Conservation (phyloP, 495 filamentous ascomycete species). For the Trichoderma orchidacearum region DNA sequence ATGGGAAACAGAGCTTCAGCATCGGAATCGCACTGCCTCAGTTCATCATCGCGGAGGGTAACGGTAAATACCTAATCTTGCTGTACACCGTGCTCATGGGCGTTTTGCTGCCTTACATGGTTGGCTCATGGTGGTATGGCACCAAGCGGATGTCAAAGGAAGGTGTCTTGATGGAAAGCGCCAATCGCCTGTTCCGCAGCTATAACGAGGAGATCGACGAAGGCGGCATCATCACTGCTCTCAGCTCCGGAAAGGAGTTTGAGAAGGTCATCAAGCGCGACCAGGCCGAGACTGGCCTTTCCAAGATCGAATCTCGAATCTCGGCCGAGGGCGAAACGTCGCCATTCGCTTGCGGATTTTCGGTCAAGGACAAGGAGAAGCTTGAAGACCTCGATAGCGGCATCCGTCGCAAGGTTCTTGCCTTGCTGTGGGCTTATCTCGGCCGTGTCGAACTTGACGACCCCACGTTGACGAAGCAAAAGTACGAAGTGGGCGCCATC, state of each 20-base stretch:
- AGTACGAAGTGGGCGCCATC: conserved; percentile 68
- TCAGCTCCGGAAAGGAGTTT: conserved; percentile 77
- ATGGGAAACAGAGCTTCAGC: conserved; percentile 95
- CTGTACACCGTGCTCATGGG: conserved; percentile 80
- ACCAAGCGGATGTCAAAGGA: conserved; percentile 86
- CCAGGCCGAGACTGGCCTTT: conserved; percentile 58
- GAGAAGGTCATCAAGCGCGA: conserved; percentile 51
- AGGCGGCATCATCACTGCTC: conserved; percentile 61
- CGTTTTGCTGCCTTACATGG: conserved; percentile 80
- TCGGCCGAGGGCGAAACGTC: conserved; percentile 39
- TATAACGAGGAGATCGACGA: conserved; percentile 74
- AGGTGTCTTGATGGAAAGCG: conserved; percentile 77
- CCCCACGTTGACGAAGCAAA: conserved; percentile 54
- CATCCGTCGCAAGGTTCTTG: conserved; percentile 69
- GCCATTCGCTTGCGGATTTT: conserved; percentile 38
- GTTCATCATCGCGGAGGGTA: conserved; percentile 83
- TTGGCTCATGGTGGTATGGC: conserved; percentile 98
- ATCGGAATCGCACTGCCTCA: conserved; percentile 94
- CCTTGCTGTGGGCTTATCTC: conserved; percentile 88
- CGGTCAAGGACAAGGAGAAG: conserved; percentile 55
- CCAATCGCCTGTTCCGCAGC: conserved; percentile 84
- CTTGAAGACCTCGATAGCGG: conserved; percentile 56
- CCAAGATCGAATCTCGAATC: conserved; percentile 70
- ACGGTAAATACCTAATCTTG: conserved; percentile 87
- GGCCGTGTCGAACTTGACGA: conserved; percentile 70